These are phyloP conservation scores for Aspergillus japonicus DNA, from an alignment of 2,329 filamentous ascomycete species.

Conservation along the genomic window DNA sequence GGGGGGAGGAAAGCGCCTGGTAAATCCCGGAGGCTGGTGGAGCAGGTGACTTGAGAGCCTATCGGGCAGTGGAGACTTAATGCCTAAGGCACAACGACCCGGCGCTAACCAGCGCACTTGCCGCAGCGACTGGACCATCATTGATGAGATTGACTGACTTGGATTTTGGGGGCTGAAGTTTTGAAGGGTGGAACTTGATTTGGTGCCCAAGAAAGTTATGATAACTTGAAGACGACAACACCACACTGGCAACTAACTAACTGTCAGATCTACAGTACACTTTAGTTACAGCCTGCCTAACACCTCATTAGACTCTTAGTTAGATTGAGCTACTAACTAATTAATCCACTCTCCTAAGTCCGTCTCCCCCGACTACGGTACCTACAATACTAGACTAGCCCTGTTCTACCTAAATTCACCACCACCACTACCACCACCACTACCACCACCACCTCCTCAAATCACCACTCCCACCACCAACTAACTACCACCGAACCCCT, in stretches of 20 bases:
- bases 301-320: not conserved
- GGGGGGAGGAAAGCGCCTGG: not conserved
- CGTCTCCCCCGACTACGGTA: not conserved
- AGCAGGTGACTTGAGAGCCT: constrained; percentile 9
- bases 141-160: not conserved
- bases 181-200: not conserved
- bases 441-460: not conserved
- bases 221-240: not conserved
- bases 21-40: constrained; percentile 16
- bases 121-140: not conserved
- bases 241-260: not conserved
- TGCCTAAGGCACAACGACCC: constrained; percentile 13
- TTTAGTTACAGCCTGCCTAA: not conserved
- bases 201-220: not conserved
- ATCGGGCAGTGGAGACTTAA: not conserved
- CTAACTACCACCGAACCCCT: not conserved
- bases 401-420: not conserved
- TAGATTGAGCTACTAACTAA: not conserved
- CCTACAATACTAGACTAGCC: not conserved
- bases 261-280: not conserved
- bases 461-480: not conserved
- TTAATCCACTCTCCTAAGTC: not conserved
- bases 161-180: not conserved
- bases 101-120: not conserved
- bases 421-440: not conserved